Evolutionary conservation across 192 early-diverging fungal genomes (phyloP), one percentile per base, ranked within the genome.

Genomic region (Gamsiella multidivaricata): DNA sequence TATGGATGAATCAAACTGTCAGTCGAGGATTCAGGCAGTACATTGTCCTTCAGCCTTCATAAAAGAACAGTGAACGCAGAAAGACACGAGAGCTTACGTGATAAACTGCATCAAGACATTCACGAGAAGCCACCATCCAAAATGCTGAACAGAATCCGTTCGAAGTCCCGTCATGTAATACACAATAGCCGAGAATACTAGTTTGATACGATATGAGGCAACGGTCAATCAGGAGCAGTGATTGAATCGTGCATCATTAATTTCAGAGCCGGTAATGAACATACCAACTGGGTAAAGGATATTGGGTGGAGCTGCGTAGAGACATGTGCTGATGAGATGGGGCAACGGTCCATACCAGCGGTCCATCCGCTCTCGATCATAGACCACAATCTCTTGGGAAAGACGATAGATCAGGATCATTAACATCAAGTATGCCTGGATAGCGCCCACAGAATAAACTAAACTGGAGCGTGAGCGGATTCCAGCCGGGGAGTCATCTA

Each of bases 341-440:
- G 74, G 74, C 23, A 78, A 12, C 29, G 74, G 74, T 43, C 66
- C 60, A 51, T 78, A 78, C 74, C 74, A 78, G 17, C 74, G 42
- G 28, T 78, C 74, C 59, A 78, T 78, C 2, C 74, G 56, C 66
- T 78, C 74, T 5, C 74, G 74, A 52, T 78, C 74, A 29, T 78
- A 78, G 34, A 78, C 42, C 1, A 63, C 60, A 47, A 78, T 78
- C n/a, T 69, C 74, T 29, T 68, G 66, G 7, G 74, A 78, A 0
- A 78, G 37, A 20, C 66, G 59, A 26, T 69, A 78, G 33, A 78
- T 64, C 34, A 78, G 39, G 18, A 78, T 69, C 74, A 78, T 78
- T 33, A 69, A 37, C 74, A 78, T 78, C 26, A 78, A 46, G 20
- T 78, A 78, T 0, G 74, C 22, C 46, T 78, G 74, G 32, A 69